Evolutionary conservation across 2,329 filamentous ascomycete genomes (phyloP).

Genomic region (Lasiodiplodia hormozganensis): DNA sequence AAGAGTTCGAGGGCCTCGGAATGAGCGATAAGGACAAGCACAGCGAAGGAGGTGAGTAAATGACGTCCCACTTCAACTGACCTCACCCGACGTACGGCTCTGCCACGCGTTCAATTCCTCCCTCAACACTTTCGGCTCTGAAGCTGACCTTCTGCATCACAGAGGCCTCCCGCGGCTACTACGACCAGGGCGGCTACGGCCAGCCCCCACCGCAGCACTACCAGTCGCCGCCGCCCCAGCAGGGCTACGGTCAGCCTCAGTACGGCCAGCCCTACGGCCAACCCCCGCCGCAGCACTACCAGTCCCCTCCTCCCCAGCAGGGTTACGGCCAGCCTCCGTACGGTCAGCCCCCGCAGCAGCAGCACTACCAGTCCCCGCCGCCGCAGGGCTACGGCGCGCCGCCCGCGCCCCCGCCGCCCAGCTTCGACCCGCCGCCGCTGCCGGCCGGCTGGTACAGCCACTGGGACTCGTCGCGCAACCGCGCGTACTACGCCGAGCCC

Average conservation of each 20-base stretch:
- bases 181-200: slow-evolving; percentile 31
- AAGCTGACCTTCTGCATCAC: background rate
- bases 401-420: slow-evolving; percentile 40
- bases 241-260: slow-evolving; percentile 37
- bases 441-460: slow-evolving; percentile 68
- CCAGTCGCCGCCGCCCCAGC: slow-evolving; percentile 21
- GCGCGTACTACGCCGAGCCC: slow-evolving; percentile 71
- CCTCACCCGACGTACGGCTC: background rate
- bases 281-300: slow-evolving; percentile 36
- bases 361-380: slow-evolving; percentile 9
- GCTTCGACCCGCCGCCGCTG: slow-evolving; percentile 55
- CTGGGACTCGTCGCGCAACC: slow-evolving; percentile 67
- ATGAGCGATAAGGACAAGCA: slow-evolving; percentile 39
- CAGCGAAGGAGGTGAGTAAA: slow-evolving; percentile 33
- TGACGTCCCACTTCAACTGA: background rate
- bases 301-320: slow-evolving; percentile 22
- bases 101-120: background rate
- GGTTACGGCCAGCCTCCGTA: slow-evolving; percentile 38
- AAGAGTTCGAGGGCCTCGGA: slow-evolving; percentile 51
- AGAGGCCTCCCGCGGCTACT: slow-evolving; percentile 30
- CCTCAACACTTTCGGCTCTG: background rate
- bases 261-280: slow-evolving; percentile 36
- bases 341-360: slow-evolving; percentile 39
- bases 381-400: slow-evolving; percentile 33
- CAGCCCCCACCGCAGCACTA: slow-evolving; percentile 34